Percentiles rank a stretch among this genome's conserved stretches.
Conservation (phyloP, 1,284 basidiomycete species). For the Megacollybia platyphylla region DNA sequence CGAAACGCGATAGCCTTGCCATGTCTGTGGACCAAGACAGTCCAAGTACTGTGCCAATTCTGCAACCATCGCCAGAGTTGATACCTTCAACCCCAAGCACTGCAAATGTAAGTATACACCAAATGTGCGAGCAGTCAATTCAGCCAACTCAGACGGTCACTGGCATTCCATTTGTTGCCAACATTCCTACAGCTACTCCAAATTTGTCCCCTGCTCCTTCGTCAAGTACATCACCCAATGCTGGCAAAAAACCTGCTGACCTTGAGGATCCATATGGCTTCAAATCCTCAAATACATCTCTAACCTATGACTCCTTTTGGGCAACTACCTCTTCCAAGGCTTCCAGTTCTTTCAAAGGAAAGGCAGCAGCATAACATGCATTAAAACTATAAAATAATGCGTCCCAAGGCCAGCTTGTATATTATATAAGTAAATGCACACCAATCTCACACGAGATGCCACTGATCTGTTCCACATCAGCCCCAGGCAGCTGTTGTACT, state of each 20-base stretch:
- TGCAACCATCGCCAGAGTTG: neutral
- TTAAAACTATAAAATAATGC: too few species aligned
- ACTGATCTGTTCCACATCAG: conserved; percentile 16
- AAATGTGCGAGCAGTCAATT: neutral
- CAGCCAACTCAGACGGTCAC: neutral
- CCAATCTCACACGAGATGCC: too few species aligned
- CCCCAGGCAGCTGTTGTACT: conserved; percentile 69
- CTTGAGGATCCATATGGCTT: neutral
- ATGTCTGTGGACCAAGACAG: neutral
- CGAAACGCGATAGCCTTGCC: neutral
- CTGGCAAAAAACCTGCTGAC: neutral
- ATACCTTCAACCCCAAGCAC: neutral
- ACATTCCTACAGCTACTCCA: neutral
- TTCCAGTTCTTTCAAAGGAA: neutral
- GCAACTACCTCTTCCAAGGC: neutral
- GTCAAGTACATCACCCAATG: neutral
- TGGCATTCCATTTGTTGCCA: neutral
- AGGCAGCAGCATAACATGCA: neutral
- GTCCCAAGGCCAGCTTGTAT: too few species aligned
- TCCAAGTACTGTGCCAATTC: neutral
- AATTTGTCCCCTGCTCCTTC: neutral
- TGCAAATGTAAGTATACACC: neutral
- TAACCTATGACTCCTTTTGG: conserved; percentile 3
- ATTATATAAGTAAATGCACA: too few species aligned
- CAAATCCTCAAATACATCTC: neutral